Evolutionary conservation across 768 basidiomycete species (phyloP), one percentile per base, ranked within the genome.

Genomic region (Podaxis sp.): DNA sequence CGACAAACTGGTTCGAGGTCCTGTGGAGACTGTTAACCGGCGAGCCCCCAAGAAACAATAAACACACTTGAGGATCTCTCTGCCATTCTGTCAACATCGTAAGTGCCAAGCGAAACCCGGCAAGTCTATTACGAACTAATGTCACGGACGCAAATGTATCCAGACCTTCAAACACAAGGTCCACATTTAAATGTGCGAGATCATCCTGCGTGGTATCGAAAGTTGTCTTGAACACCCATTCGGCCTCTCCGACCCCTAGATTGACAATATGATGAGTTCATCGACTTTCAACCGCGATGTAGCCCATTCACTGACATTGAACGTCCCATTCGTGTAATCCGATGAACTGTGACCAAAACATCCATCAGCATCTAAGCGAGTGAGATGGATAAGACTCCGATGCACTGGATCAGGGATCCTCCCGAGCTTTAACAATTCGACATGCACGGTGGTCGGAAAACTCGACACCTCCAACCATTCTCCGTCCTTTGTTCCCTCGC

Each of bases 261-360:
- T 55, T 4, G 42, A 44, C 42, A 23, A 40, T 16, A 40, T 6
- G 7, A 42, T 47, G 5, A 28, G n/a, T 10, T 44, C 5, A 42
- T 4, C n/a, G 40, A n/a, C 47, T 27, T 4, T 23, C 11, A 25
- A 11, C 2, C 18, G 11, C 42, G n/a, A 2, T 16, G 42, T 44
- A 44, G 6, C 4, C 11, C 14, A 5, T 16, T 59, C 2, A 70
- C 84, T 66, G 63, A 93, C 93, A 95, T 76, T 96, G 95, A 13
- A 93, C 88, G 66, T 94, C 89, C 87, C 89, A 93, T 71, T 96
- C 95, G 62, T 89, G 80, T 61, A 93, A 74, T 10, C 88, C 91
- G 47, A 90, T 65, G 63, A 89, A 89, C 90, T 92, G 64, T 25
- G 63, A 14, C 14, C 16, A 21, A 16, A 27, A 16, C 35, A 36